phyloP scores from a whole-genome alignment of 345 rosid genomes.

The Crucihimalaya himalaica region DNA sequence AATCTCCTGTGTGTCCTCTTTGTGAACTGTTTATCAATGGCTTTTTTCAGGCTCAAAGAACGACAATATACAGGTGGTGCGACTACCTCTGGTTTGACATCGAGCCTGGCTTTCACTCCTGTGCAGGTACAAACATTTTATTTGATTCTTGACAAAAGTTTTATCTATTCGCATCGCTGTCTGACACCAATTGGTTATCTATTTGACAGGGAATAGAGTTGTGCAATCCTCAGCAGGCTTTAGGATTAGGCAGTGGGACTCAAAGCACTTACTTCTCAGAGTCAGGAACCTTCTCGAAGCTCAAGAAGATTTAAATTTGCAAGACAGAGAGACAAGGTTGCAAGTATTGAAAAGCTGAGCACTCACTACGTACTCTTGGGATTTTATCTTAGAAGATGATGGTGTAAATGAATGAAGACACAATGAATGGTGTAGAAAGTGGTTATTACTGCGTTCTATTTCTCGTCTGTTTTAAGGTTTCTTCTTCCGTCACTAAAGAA shows the following conservation, averaged over 20 bases:
- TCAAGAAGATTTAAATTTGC: constrained; percentile 60
- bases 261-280: constrained; percentile 97
- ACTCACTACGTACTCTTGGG: background rate
- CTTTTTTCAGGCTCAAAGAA: constrained; percentile 77
- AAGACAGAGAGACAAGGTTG: background rate
- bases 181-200: background rate
- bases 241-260: constrained; percentile 78
- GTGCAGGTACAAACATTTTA: constrained; percentile 63
- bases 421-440: background rate
- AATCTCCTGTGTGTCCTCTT: constrained; percentile 13
- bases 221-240: constrained; percentile 84
- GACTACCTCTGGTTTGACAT: constrained; percentile 86
- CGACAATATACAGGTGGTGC: constrained; percentile 77
- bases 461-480: background rate
- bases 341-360: background rate
- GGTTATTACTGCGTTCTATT: constrained; percentile 9
- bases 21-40: constrained; percentile 16
- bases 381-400: background rate
- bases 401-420: background rate
- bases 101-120: constrained; percentile 93
- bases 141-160: constrained; percentile 5
- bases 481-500: background rate
- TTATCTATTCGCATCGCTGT: background rate
- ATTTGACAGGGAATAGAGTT: constrained; percentile 79
- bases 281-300: constrained; percentile 85